These are phyloP conservation scores for Chaetomiaceae sp. DNA, from an alignment of 2,329 filamentous ascomycete genomes.

Conservation along the genomic window DNA sequence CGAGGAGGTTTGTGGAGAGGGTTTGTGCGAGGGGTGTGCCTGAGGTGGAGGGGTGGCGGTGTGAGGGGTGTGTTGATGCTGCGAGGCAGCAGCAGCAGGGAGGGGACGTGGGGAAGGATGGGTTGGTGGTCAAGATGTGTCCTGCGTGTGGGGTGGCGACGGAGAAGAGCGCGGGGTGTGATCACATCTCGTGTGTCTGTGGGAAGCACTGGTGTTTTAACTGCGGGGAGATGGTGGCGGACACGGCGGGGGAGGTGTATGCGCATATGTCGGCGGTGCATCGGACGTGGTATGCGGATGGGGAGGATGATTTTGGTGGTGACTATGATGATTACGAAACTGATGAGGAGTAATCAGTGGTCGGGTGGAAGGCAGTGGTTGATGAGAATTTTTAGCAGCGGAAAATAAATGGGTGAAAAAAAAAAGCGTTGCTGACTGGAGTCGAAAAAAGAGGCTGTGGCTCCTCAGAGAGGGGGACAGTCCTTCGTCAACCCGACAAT, in stretches of 20 bases:
- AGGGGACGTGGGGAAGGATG: conserved; percentile 28
- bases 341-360: conserved; percentile 17
- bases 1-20: conserved; percentile 39
- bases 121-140: conserved; percentile 37
- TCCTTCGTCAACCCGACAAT: too few relatives aligned
- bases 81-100: conserved; percentile 2
- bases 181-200: conserved; percentile 45
- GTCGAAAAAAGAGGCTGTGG: too few relatives aligned
- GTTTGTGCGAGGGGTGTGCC: conserved; percentile 41
- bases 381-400: background rate
- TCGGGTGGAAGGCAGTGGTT: background rate
- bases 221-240: conserved; percentile 34
- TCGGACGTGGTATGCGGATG: conserved; percentile 28
- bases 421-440: too few relatives aligned
- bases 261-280: conserved; percentile 35
- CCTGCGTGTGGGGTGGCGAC: conserved; percentile 38
- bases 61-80: conserved; percentile 35
- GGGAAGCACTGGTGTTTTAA: conserved; percentile 45
- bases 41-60: conserved; percentile 37
- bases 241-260: conserved; percentile 31
- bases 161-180: conserved; percentile 42
- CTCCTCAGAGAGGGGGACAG: too few relatives aligned
- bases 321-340: conserved; percentile 1
- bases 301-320: background rate
- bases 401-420: too few relatives aligned